Base-by-base conservation (phyloP, 140 eudicot genomes). In the Ambrosia hybrid region DNA sequence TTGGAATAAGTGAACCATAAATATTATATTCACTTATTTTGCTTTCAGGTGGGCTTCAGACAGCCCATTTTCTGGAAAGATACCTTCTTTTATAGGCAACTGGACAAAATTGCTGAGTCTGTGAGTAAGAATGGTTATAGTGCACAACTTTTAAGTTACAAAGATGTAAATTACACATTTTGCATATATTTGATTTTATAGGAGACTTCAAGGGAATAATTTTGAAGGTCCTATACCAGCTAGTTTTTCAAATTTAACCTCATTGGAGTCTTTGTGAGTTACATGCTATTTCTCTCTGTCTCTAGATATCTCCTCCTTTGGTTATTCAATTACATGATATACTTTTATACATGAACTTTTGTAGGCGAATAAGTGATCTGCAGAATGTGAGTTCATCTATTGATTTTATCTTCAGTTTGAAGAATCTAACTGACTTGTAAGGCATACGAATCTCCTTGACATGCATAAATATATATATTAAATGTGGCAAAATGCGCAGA, bases 171-270 rank as follows among this genome's bases (percentile, higher is more conserved):
- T 55, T 51, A 67, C 68, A 49, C 56, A 71, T 68, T 36, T 74
- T 5, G 8, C 52, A 68, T 26, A 57, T 45, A 48, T 64, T 68
- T 11, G 55, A 61, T 79, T 38, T 69, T 61, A 36, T 75, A 91
- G 97, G 83, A 84, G 92, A 84, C 75, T 91, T 21, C 87, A 91
- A 71, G 97, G 97, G 52, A 91, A 80, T 79, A 72, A 87, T 57
- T 84, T 91, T 53, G 81, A 77, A 76, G 97, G 97, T 71, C 85
- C 88, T 63, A 88, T 91, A 80, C 97, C 97, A 70, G 67, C 89
- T 75, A 49, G 80, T 51, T 86, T 91, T 77, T 74, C 97, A 57
- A 86, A 76, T 71, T 78, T 91, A 65, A 86, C 86, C 48, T 74
- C 77, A 3, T 46, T 91, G 83, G 77, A 70, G 2, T 81, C 83